These are phyloP conservation scores for Aspergillus ochraceus DNA, from an alignment of 2,329 filamentous ascomycete genomes.

Conservation along the genomic window DNA sequence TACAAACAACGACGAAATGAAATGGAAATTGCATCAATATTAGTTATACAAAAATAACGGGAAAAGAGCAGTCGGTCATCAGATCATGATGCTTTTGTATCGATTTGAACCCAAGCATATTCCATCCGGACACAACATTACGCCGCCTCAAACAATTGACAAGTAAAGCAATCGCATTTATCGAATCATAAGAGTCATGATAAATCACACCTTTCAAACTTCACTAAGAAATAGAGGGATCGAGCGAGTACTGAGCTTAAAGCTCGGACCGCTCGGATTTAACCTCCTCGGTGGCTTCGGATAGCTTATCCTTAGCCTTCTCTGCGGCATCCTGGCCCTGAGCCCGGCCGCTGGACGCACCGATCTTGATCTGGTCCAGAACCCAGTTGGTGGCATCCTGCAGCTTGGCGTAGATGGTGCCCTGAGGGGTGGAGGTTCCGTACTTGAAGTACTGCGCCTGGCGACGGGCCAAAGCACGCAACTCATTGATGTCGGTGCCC, in stretches of 20 bases:
- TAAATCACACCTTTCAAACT: background rate
- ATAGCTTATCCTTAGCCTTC: slow-evolving; percentile 43
- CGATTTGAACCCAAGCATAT: background rate
- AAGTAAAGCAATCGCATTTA: background rate
- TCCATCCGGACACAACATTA: background rate
- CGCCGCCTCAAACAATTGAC: background rate
- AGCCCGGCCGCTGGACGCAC: slow-evolving; percentile 47
- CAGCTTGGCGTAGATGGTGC: slow-evolving; percentile 66
- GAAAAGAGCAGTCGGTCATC: background rate
- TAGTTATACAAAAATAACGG: background rate
- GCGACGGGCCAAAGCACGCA: slow-evolving; percentile 69
- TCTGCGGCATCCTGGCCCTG: slow-evolving; percentile 52
- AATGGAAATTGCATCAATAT: background rate
- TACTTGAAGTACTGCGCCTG: slow-evolving; percentile 76
- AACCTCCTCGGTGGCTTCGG: slow-evolving; percentile 50
- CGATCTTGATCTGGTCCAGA: slow-evolving; percentile 50
- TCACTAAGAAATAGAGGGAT: background rate
- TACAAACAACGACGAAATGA: background rate
- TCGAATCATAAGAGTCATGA: background rate
- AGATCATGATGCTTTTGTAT: background rate
- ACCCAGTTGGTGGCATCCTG: slow-evolving; percentile 49
- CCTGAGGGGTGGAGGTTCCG: slow-evolving; percentile 66
- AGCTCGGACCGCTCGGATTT: slow-evolving; percentile 34
- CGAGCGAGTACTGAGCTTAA: slow-evolving; percentile 16
- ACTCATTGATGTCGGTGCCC: slow-evolving; percentile 66